Conservation (phyloP, 768 basidiomycete species). For the Amanita rimosa region DNA sequence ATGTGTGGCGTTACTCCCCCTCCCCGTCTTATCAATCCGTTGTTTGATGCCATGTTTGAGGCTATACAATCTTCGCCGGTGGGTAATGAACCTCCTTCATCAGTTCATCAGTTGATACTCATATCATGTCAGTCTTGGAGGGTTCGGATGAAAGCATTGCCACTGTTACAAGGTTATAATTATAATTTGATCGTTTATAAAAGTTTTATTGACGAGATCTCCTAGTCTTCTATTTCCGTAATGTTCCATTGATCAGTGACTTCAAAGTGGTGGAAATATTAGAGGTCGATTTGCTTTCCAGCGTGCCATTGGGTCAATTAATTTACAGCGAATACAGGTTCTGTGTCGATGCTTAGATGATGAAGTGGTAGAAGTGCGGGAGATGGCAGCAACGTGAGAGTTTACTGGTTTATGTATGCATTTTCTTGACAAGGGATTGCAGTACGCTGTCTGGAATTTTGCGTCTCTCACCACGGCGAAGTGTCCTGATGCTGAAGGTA, state of each 20-base stretch:
- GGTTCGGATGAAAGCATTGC: slow-evolving; percentile 77
- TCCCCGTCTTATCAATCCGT: slow-evolving; percentile 48
- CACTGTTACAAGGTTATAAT: slow-evolving; percentile 60
- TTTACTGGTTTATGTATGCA: neutral
- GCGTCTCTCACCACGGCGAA: slow-evolving; percentile 69
- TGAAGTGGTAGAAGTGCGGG: slow-evolving; percentile 81
- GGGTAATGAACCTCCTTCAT: slow-evolving; percentile 13
- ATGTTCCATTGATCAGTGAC: slow-evolving; percentile 72
- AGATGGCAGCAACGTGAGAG: slow-evolving; percentile 76
- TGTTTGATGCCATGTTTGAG: slow-evolving; percentile 63
- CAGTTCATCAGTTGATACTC: slow-evolving; percentile 4
- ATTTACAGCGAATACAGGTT: slow-evolving; percentile 29
- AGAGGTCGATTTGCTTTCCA: slow-evolving; percentile 37
- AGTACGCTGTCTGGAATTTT: slow-evolving; percentile 78
- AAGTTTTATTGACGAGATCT: neutral
- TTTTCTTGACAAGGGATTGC: neutral
- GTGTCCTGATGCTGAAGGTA: slow-evolving; percentile 64
- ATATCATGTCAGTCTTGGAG: slow-evolving; percentile 59
- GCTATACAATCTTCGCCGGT: slow-evolving; percentile 72
- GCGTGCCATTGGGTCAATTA: neutral
- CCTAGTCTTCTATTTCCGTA: slow-evolving; percentile 79
- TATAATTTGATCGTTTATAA: neutral
- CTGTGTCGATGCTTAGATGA: slow-evolving; percentile 76
- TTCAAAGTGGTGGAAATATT: slow-evolving; percentile 68
- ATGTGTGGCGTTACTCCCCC: slow-evolving; percentile 85